Evolutionary conservation across 2,329 filamentous ascomycete genomes (phyloP).

Genomic region (Calonectria naviculata): DNA sequence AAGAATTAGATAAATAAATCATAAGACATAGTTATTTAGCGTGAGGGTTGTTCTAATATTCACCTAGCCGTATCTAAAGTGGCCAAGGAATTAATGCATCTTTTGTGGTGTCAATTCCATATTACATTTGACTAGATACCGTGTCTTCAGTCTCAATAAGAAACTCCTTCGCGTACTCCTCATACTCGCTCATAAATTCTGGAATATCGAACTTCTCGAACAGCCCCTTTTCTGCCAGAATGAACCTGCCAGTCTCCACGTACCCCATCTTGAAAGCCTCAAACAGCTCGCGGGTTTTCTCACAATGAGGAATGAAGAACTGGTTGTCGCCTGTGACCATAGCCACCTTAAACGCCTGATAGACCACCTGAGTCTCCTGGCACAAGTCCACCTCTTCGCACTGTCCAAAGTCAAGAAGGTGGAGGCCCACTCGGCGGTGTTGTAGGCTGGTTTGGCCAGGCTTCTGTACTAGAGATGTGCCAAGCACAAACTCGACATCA

Average conservation of each 20-base stretch:
- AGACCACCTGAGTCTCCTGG: constrained; percentile 15
- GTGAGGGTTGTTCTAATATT: no score
- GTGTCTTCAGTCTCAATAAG: no score
- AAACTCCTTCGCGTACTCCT: constrained; percentile 37
- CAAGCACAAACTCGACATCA: constrained; percentile 37
- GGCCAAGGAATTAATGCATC: no score
- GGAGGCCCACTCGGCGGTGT: constrained; percentile 21
- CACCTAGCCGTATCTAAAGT: no score
- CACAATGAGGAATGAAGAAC: constrained; percentile 35
- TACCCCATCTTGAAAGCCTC: constrained; percentile 30
- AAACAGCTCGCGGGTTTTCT: constrained; percentile 25
- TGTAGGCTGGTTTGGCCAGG: constrained; percentile 7
- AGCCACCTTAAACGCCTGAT: constrained; percentile 36
- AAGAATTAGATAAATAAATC: no score
- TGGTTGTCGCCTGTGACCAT: constrained; percentile 38
- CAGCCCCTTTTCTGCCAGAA: constrained; percentile 24
- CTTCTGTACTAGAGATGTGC: background rate
- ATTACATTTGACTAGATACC: no score
- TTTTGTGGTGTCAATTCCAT: no score
- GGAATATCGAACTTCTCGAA: constrained; percentile 24
- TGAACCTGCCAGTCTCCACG: constrained; percentile 16
- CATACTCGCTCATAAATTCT: constrained; percentile 33
- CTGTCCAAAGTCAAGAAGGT: constrained; percentile 37
- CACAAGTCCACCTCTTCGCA: constrained; percentile 34
- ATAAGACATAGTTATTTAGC: no score